These are phyloP conservation scores for Cucurbita argyrosperma DNA, from an alignment of 306 rosid genomes.

Conservation along the genomic window DNA sequence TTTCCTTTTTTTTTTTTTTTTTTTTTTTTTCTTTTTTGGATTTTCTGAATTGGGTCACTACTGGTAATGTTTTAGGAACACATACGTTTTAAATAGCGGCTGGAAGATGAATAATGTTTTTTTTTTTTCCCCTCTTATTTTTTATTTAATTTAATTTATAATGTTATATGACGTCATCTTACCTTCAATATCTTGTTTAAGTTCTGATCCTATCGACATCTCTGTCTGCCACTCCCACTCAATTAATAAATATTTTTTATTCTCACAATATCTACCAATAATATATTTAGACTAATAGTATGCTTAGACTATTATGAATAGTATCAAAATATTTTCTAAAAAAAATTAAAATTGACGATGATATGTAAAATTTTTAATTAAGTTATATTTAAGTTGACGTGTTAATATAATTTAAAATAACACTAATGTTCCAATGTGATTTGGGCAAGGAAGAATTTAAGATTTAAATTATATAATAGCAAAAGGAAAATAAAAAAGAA, in stretches of 20 bases:
- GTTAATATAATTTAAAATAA: no score
- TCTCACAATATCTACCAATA: no score
- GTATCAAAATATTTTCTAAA: no score
- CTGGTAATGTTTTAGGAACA: neutral
- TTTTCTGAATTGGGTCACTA: neutral
- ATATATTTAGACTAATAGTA: no score
- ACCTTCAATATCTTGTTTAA: conserved; percentile 18
- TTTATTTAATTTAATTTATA: neutral
- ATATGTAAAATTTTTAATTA: no score
- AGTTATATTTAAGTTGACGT: no score
- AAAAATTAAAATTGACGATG: no score
- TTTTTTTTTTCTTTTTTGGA: neutral
- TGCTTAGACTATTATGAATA: no score
- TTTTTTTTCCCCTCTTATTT: neutral
- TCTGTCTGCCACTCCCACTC: conserved; percentile 41
- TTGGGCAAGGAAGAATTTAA: no score
- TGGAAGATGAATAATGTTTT: neutral
- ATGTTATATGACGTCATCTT: conserved; percentile 15
- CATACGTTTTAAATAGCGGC: conserved; percentile 20
- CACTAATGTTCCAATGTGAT: no score
- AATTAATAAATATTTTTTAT: neutral
- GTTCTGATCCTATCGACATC: conserved; percentile 30
- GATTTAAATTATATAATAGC: no score
- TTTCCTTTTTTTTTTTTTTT: neutral
- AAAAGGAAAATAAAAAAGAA: no score